phyloP scores from a whole-genome alignment of 2,329 filamentous ascomycete species.

The Fusarium domesticum region DNA sequence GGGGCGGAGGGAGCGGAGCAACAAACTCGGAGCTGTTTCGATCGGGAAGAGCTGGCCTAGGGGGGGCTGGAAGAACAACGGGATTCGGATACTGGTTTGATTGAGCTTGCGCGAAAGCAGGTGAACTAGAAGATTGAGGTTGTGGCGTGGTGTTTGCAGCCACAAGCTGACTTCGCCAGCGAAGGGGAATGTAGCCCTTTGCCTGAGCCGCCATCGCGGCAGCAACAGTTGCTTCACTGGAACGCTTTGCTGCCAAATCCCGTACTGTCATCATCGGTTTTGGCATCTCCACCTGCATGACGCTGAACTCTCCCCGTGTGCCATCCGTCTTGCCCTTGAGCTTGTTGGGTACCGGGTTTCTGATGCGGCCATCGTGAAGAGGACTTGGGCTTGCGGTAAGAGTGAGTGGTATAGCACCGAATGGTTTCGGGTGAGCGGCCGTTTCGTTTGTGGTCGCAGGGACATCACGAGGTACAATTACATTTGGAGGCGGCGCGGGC shows the following conservation, averaged over 20 bases:
- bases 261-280: conserved; percentile 47
- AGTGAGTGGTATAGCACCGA: too few species aligned
- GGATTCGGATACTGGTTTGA: not conserved
- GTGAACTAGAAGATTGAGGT: conserved; percentile 2
- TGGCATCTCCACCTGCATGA: conserved; percentile 59
- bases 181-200: conserved; percentile 48
- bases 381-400: conserved; percentile 11
- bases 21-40: too few species aligned
- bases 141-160: conserved; percentile 19
- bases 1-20: conserved; percentile 1
- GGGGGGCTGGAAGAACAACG: not conserved
- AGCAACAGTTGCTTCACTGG: conserved; percentile 59
- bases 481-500: not conserved
- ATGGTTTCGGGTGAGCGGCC: not conserved
- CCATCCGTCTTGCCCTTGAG: conserved; percentile 56
- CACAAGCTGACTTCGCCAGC: conserved; percentile 42
- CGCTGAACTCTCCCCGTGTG: conserved; percentile 58
- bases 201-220: conserved; percentile 56
- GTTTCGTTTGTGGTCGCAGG: not conserved
- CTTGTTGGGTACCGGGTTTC: conserved; percentile 60
- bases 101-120: not conserved
- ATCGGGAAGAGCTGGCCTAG: conserved; percentile 1
- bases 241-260: conserved; percentile 56
- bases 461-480: not conserved
- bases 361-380: conserved; percentile 33